Evolutionary conservation across 345 rosid genomes (phyloP).

Genomic region (Triadica sebifera): DNA sequence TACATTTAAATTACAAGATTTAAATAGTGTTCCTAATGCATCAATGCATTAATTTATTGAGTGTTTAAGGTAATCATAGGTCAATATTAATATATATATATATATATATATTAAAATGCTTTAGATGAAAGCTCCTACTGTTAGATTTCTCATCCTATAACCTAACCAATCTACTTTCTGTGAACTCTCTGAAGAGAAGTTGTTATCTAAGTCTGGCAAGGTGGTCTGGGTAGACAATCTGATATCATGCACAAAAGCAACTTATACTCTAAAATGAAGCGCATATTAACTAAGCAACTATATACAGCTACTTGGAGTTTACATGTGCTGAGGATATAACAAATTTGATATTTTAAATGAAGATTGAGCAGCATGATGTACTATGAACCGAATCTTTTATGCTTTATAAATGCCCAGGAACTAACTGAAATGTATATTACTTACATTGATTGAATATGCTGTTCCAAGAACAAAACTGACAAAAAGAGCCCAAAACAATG

Average conservation of each 20-base stretch:
- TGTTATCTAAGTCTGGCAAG: neutral
- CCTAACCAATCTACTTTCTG: too few species aligned
- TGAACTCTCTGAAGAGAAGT: neutral
- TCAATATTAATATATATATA: too few species aligned
- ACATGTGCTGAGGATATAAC: neutral
- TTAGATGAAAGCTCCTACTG: too few species aligned
- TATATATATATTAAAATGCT: too few species aligned
- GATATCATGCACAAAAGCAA: neutral
- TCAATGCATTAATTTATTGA: too few species aligned
- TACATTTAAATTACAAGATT: too few species aligned
- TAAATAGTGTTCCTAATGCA: too few species aligned
- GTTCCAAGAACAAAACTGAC: slow-evolving; percentile 91
- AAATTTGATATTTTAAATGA: neutral
- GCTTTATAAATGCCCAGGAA: neutral
- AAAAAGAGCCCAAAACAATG: slow-evolving; percentile 92
- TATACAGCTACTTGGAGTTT: neutral
- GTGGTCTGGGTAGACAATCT: too few species aligned
- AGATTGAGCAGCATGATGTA: neutral
- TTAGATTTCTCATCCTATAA: too few species aligned
- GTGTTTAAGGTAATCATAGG: too few species aligned
- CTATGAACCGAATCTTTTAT: neutral
- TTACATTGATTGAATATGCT: slow-evolving; percentile 91
- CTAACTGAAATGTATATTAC: slow-evolving; percentile 16
- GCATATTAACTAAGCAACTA: neutral
- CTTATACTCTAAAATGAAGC: neutral